These are phyloP conservation scores for Psilocybe subaeruginosa DNA, from an alignment of 768 basidiomycete species.

Conservation along the genomic window DNA sequence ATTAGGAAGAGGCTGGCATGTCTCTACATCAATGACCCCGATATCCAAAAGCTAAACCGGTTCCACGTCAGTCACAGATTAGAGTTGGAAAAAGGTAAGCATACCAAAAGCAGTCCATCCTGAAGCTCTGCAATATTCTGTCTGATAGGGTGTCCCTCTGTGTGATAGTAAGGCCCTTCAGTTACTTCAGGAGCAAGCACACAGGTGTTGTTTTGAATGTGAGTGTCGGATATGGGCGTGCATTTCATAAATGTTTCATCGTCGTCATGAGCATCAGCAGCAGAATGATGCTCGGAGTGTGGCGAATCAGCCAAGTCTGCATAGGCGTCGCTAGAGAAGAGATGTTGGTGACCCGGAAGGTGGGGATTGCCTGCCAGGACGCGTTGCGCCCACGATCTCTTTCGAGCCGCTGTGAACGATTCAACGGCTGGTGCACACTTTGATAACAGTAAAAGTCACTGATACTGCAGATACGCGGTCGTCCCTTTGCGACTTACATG, in stretches of 20 bases:
- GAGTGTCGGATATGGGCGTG: conserved; percentile 45
- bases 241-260: conserved; percentile 46
- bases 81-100: conserved; percentile 15
- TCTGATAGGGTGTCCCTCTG: conserved; percentile 49
- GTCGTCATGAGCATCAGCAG: conserved; percentile 16
- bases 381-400: conserved; percentile 50
- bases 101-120: conserved; percentile 49
- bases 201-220: conserved; percentile 58
- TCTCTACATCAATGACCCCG: conserved; percentile 60
- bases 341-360: conserved; percentile 30
- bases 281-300: conserved; percentile 15
- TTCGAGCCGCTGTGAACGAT: conserved; percentile 51
- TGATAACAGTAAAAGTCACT: not conserved
- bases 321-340: conserved; percentile 44
- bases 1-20: conserved; percentile 56
- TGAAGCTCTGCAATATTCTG: conserved; percentile 60
- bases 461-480: not conserved
- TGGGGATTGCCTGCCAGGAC: conserved; percentile 22
- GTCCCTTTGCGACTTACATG: conserved; percentile 35
- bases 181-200: conserved; percentile 56
- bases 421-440: conserved; percentile 59
- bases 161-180: conserved; percentile 59
- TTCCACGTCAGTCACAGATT: not conserved
- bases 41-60: conserved; percentile 48
- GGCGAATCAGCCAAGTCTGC: conserved; percentile 30